These are phyloP conservation scores for Xylariaceae sp. DNA, from an alignment of 2,329 filamentous ascomycete genomes.

Conservation along the genomic window DNA sequence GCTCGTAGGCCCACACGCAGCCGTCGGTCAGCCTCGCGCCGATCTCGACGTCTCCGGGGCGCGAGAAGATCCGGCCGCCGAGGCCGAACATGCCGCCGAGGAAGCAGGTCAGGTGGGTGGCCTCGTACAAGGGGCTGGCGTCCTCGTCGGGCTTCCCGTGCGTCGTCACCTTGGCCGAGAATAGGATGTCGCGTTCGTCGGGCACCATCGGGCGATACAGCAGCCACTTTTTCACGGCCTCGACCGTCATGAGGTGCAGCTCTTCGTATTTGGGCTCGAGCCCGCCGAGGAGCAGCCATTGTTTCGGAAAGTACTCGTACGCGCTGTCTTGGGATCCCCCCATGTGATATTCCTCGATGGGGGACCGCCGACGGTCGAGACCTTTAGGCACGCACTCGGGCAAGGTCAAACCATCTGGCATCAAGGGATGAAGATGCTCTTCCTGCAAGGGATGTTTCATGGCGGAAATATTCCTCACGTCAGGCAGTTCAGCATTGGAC, in stretches of 20 bases:
- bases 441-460: neutral
- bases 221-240: conserved; percentile 63
- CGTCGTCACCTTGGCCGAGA: conserved; percentile 57
- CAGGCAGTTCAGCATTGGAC: neutral
- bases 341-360: conserved; percentile 47
- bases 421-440: neutral
- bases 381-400: conserved; percentile 52
- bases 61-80: conserved; percentile 54
- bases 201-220: conserved; percentile 72
- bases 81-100: conserved; percentile 64
- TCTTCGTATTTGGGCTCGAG: conserved; percentile 62
- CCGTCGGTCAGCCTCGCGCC: conserved; percentile 58
- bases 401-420: conserved; percentile 1
- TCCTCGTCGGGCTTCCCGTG: conserved; percentile 33
- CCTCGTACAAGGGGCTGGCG: conserved; percentile 47
- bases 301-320: conserved; percentile 64
- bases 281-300: conserved; percentile 72
- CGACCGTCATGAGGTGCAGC: conserved; percentile 62
- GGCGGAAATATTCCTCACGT: neutral
- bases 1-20: conserved; percentile 62
- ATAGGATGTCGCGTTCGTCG: conserved; percentile 60
- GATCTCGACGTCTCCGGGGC: conserved; percentile 53
- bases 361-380: conserved; percentile 40
- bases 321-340: conserved; percentile 62
- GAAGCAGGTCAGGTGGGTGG: conserved; percentile 60